Percentiles rank a stretch among this genome's conserved stretches.
These are phyloP conservation scores for Violaceomyces palustris DNA, from an alignment of 1,284 basidiomycete genomes.

Conservation along the genomic window DNA sequence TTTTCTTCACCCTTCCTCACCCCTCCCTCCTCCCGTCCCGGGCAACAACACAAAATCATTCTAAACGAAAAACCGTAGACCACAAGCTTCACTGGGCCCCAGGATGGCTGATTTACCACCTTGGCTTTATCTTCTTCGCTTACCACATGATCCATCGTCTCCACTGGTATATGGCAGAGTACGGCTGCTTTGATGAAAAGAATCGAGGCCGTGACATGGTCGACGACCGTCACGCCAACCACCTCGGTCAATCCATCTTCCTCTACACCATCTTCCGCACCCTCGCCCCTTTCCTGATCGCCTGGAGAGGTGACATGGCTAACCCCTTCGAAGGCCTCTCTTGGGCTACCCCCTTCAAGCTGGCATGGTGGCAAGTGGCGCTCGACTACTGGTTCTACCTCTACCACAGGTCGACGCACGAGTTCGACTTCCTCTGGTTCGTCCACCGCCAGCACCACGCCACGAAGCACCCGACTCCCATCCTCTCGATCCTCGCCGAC, in stretches of 20 bases:
- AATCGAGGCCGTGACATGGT: constrained; percentile 48
- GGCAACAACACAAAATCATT: too few relatives aligned
- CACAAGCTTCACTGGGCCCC: constrained; percentile 42
- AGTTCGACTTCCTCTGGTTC: constrained; percentile 35
- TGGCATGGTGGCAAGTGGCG: constrained; percentile 41
- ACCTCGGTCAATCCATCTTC: constrained; percentile 44
- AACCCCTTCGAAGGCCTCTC: constrained; percentile 34
- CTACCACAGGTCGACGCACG: constrained; percentile 42
- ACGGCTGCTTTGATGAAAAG: constrained; percentile 43
- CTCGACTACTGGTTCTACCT: constrained; percentile 46
- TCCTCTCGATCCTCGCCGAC: constrained; percentile 43
- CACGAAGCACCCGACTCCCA: constrained; percentile 43
- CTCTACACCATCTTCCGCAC: constrained; percentile 49
- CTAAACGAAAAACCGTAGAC: too few relatives aligned
- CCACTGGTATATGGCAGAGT: constrained; percentile 35
- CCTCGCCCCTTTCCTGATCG: constrained; percentile 37
- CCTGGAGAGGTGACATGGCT: constrained; percentile 43
- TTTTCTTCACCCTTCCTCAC: too few relatives aligned
- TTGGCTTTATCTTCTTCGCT: constrained; percentile 37
- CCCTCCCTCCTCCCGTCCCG: not conserved
- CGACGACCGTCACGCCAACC: constrained; percentile 48
- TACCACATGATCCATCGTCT: constrained; percentile 32
- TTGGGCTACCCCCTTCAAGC: constrained; percentile 38
- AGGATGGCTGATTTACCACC: constrained; percentile 40
- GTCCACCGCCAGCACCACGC: constrained; percentile 40